Evolutionary conservation across 306 rosid species (phyloP).

Genomic region (Pterocarpus macrocarpus): DNA sequence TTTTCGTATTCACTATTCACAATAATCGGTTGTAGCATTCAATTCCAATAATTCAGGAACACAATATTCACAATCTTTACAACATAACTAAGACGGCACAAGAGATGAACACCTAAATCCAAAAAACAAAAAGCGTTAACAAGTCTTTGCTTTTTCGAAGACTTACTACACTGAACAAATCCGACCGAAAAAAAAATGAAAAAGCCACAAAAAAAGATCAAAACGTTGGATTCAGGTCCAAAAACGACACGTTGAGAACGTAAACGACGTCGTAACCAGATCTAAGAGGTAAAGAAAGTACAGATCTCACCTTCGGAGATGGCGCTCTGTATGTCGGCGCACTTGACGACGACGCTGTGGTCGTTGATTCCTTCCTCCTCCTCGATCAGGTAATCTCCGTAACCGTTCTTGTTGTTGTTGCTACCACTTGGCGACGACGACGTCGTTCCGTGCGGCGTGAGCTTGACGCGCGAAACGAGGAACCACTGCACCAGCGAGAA

Average conservation of each 20-base stretch:
- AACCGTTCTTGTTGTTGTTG: conserved; percentile 63
- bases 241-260: neutral
- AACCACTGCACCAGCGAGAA: conserved; percentile 77
- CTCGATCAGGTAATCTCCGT: conserved; percentile 65
- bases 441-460: conserved; percentile 58
- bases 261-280: conserved; percentile 21
- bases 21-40: neutral
- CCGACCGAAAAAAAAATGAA: neutral
- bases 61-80: neutral
- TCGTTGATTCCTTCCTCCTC: conserved; percentile 83
- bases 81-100: neutral
- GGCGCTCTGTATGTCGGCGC: conserved; percentile 83
- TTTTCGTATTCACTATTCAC: neutral
- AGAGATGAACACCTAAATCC: neutral
- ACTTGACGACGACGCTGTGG: conserved; percentile 70
- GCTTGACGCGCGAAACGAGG: conserved; percentile 72
- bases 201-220: neutral
- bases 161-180: too few relatives aligned
- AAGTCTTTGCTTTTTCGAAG: neutral
- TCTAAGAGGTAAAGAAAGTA: conserved; percentile 15
- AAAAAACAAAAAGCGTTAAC: neutral
- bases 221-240: neutral
- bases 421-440: conserved; percentile 19
- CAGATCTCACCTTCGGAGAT: conserved; percentile 74
- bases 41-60: conserved; percentile 1